These are phyloP conservation scores for Paratinospora sagittata DNA, from an alignment of 164 flowering plant genomes.

Conservation along the genomic window DNA sequence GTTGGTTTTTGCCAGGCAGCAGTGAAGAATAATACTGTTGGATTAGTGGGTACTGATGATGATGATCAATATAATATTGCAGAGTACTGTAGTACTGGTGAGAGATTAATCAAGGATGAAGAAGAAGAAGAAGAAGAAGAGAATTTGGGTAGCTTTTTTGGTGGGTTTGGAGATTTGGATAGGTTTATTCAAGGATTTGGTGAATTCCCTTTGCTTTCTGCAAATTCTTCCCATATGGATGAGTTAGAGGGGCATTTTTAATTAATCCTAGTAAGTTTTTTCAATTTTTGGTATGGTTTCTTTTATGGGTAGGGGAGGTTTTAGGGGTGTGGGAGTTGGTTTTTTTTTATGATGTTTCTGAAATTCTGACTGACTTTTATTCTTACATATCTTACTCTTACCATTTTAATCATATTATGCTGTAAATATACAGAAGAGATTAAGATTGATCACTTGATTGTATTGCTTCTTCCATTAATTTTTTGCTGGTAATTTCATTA, in stretches of 20 bases:
- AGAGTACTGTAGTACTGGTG: constrained; percentile 6
- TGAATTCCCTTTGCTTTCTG: constrained; percentile 35
- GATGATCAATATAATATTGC: neutral
- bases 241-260: constrained; percentile 25
- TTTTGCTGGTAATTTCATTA: neutral
- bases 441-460: neutral
- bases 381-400: neutral
- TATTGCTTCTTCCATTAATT: neutral
- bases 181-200: constrained; percentile 56
- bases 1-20: neutral
- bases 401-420: neutral
- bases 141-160: constrained; percentile 46
- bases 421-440: neutral
- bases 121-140: constrained; percentile 15
- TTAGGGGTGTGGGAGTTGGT: no score
- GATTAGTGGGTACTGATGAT: neutral
- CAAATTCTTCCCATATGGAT: constrained; percentile 39
- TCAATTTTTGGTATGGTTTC: neutral
- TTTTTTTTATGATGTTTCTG: neutral
- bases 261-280: neutral
- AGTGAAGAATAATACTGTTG: constrained; percentile 15
- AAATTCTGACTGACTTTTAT: constrained; percentile 8
- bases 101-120: constrained; percentile 27
- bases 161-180: constrained; percentile 54
- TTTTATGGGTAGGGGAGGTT: neutral